phyloP scores from a whole-genome alignment of 106 monocot species.

The Xerophyta viscosa region DNA sequence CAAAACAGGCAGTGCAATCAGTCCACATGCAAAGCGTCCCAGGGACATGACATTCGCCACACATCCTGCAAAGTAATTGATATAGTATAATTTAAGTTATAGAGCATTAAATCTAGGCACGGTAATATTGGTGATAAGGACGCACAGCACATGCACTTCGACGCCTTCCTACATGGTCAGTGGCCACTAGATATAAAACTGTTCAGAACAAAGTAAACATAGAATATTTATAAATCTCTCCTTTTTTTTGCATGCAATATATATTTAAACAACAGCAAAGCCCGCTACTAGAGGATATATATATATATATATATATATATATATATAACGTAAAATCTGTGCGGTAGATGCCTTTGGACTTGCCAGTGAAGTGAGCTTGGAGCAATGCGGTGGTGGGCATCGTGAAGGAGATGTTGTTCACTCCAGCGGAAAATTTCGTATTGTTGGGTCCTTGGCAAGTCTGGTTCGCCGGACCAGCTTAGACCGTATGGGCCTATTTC shows the following conservation, averaged over 20 bases:
- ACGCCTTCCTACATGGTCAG: too few relatives aligned
- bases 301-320: too few relatives aligned
- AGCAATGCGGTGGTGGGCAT: conserved; percentile 16
- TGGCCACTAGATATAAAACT: too few relatives aligned
- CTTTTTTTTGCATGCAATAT: too few relatives aligned
- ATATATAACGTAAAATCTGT: conserved; percentile 11
- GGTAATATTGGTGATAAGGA: too few relatives aligned
- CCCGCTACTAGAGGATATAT: too few relatives aligned
- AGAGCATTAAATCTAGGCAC: too few relatives aligned
- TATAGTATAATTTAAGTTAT: neutral
- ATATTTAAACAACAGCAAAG: too few relatives aligned
- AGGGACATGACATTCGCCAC: conserved; percentile 83
- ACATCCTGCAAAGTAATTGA: conserved; percentile 26
- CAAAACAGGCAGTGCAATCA: conserved; percentile 86
- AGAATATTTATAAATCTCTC: too few relatives aligned
- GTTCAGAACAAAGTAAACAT: too few relatives aligned
- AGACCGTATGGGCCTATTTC: too few relatives aligned
- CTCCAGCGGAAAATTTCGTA: conserved; percentile 1
- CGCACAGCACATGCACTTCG: too few relatives aligned
- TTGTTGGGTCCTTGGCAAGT: conserved; percentile 15
- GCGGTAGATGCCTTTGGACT: conserved; percentile 11
- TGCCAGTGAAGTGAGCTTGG: conserved; percentile 15
- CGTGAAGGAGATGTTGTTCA: conserved; percentile 14
- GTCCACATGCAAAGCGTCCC: conserved; percentile 96
- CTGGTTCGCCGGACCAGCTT: conserved; percentile 11